Evolutionary conservation across 2,329 filamentous ascomycete species (phyloP).

Genomic region (Fusarium mangiferae): DNA sequence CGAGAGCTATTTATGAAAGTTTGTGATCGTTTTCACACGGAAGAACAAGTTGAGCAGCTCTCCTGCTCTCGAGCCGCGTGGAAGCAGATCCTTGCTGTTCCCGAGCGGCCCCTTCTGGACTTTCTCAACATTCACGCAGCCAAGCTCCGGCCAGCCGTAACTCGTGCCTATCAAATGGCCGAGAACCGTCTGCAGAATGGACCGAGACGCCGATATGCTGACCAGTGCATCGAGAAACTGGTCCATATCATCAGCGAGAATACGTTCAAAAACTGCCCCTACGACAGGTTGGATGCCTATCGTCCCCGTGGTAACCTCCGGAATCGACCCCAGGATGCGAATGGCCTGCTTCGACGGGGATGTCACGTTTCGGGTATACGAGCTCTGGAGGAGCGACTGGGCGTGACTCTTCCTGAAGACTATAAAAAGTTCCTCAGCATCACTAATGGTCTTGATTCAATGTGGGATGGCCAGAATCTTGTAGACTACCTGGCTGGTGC

Average conservation of each 20-base stretch:
- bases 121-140: conserved; percentile 6
- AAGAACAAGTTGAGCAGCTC: conserved; percentile 9
- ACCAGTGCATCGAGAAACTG: neutral
- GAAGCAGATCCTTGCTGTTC: neutral
- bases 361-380: neutral
- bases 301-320: neutral
- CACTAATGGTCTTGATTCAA: neutral
- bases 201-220: neutral
- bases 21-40: neutral
- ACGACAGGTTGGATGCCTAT: neutral
- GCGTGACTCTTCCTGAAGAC: neutral
- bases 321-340: neutral
- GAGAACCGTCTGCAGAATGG: neutral
- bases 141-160: conserved; percentile 1
- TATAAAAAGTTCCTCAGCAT: neutral
- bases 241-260: neutral
- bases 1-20: neutral
- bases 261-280: conserved; percentile 2
- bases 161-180: neutral
- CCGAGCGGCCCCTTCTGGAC: neutral
- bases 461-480: conserved; percentile 7
- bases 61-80: neutral
- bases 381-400: neutral
- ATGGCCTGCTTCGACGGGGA: neutral
- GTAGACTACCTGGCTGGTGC: neutral